Base-by-base conservation (phyloP, 495 filamentous ascomycete species). In the Aspergillus ostianus region DNA sequence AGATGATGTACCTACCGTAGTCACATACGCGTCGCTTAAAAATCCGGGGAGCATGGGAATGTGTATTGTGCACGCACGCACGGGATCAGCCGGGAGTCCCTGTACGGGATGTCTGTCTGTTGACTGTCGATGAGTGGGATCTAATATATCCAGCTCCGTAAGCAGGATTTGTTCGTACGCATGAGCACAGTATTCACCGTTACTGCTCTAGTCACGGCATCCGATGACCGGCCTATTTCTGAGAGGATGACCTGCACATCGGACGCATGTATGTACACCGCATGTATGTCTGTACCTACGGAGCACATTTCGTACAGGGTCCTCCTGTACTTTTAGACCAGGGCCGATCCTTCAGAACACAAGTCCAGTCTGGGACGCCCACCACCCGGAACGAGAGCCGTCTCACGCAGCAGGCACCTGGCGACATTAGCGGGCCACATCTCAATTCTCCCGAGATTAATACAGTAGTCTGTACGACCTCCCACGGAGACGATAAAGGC, bases 11-110 rank as follows among this genome's bases (percentile, higher is more conserved):
- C 23, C 18, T 26, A 26, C 23, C 23, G 23, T 26, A 26, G 23
- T 23, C 30, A 49, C 44, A 19, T 46, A 56, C 23, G 52, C 51
- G 45, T 54, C 44, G 58, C 30, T 58, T 46, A 13, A 41, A 51
- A 54, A 49, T 62, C 55, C 26, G 55, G 60, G 60, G 60, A 27
- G 55, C 51, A 55, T 57, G 50, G 60, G 60, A 55, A 62, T 58
- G 60, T 55, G 32, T 62, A 52, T 47, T 54, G 60, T 30, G 41
- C 49, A 32, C 30, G 44, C 51, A 50, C 60, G 55, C 51, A 62
- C 30, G 60, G 21, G 19, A 57, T 58, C 60, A 58, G 55, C 55
- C 55, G 60, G 60, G 48, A 53, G 29, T 44, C 49, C 17, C 50
- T 45, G 45, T 47, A 8, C 27, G 46, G 45, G 20, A 36, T 49